Evolutionary conservation across 2,329 filamentous ascomycete genomes (phyloP).

Genomic region (Verticillium tricorpus): DNA sequence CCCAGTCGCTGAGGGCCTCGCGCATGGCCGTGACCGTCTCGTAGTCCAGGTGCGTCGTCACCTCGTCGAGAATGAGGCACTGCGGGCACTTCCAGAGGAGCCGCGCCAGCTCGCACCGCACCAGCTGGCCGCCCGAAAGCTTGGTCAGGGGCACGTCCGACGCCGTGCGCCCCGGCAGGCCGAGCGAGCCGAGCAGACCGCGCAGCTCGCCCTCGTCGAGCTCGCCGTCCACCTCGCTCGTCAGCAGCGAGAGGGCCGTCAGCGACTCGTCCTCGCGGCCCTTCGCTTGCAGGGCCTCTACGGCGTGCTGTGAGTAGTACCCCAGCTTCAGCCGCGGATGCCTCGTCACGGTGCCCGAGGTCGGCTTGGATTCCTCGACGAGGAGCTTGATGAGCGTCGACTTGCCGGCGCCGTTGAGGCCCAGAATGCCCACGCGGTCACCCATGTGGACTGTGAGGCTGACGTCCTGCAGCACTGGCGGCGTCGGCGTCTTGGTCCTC

Average conservation of each 20-base stretch:
- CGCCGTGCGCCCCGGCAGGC: constrained; percentile 64
- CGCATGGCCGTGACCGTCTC: constrained; percentile 72
- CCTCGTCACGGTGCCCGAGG: constrained; percentile 54
- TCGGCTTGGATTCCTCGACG: constrained; percentile 54
- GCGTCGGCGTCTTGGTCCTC: constrained; percentile 24
- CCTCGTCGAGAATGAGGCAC: constrained; percentile 72
- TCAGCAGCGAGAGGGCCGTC: constrained; percentile 63
- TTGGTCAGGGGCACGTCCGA: constrained; percentile 70
- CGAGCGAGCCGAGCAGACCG: constrained; percentile 62
- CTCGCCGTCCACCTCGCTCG: constrained; percentile 43
- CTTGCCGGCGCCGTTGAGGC: constrained; percentile 78
- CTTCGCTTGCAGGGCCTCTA: constrained; percentile 58
- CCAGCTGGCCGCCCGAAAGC: constrained; percentile 76
- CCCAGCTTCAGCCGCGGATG: constrained; percentile 68
- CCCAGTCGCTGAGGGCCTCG: constrained; percentile 61
- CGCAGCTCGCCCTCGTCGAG: constrained; percentile 65
- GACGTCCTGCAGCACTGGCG: constrained; percentile 55
- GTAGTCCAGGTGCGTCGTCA: constrained; percentile 81
- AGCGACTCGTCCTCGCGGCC: constrained; percentile 44
- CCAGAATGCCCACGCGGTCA: constrained; percentile 70
- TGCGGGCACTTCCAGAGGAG: constrained; percentile 67
- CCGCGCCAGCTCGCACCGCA: constrained; percentile 59
- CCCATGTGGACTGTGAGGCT: constrained; percentile 67
- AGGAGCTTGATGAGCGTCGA: constrained; percentile 72
- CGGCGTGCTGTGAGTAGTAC: constrained; percentile 77